Percentiles rank a stretch among this genome's conserved stretches.
Evolutionary conservation across 2,329 filamentous ascomycete species (phyloP).

Genomic region (Periconia sp.): DNA sequence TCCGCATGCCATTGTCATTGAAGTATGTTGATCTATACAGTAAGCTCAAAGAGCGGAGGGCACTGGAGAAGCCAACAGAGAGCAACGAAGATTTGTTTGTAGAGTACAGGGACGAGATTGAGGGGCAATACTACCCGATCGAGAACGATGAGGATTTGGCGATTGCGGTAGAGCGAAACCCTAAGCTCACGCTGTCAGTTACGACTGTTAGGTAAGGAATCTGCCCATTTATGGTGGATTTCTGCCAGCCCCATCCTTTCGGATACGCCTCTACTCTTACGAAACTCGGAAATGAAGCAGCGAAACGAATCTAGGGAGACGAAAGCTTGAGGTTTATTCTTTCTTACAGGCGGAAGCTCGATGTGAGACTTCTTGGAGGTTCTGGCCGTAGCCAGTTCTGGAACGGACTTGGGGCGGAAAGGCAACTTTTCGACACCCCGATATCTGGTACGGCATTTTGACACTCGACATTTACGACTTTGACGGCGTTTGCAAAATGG

Average conservation of each 20-base stretch:
- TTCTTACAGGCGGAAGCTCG: too few species aligned
- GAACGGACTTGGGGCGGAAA: not conserved
- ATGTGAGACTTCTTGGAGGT: too few species aligned
- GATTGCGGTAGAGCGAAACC: constrained; percentile 79
- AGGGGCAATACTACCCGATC: constrained; percentile 75
- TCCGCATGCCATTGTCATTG: constrained; percentile 84
- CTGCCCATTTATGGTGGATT: constrained; percentile 3
- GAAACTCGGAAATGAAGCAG: too few species aligned
- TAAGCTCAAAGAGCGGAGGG: constrained; percentile 84
- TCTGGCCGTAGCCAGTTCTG: too few species aligned
- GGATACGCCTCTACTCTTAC: too few species aligned
- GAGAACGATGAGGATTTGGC: constrained; percentile 82
- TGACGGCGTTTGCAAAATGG: constrained; percentile 11
- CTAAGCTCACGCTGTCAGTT: constrained; percentile 76
- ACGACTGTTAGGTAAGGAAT: constrained; percentile 26
- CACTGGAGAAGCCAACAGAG: constrained; percentile 61
- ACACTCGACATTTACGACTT: constrained; percentile 7
- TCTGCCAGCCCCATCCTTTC: too few species aligned
- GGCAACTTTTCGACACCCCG: constrained; percentile 1
- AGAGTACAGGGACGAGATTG: constrained; percentile 84
- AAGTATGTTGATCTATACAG: constrained; percentile 78
- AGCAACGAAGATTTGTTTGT: constrained; percentile 74
- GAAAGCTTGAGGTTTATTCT: too few species aligned
- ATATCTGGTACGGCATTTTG: too few species aligned
- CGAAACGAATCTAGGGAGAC: too few species aligned